Evolutionary conservation across 768 basidiomycete genomes (phyloP).

Genomic region (Pleurotus eryngii): DNA sequence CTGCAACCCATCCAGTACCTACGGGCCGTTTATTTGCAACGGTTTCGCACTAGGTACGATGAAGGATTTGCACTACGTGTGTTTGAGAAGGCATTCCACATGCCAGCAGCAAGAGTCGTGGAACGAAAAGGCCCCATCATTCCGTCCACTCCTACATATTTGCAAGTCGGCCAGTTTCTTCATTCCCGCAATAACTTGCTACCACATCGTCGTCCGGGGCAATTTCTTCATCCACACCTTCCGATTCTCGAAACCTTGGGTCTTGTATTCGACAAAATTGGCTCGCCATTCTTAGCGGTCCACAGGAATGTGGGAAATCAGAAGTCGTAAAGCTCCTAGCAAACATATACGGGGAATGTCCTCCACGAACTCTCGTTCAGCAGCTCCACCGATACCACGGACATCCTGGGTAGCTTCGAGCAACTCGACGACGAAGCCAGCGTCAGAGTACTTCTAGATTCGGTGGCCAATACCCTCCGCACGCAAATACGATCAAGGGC

Average conservation of each 20-base stretch:
- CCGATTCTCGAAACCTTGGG: conserved; percentile 72
- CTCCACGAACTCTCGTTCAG: conserved; percentile 78
- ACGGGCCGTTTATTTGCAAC: conserved; percentile 73
- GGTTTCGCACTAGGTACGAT: conserved; percentile 79
- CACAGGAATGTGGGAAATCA: conserved; percentile 75
- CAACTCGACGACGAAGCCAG: conserved; percentile 64
- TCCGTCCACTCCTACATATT: conserved; percentile 40
- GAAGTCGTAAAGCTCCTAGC: conserved; percentile 69
- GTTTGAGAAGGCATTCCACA: conserved; percentile 53
- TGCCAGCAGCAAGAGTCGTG: conserved; percentile 19
- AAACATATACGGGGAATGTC: conserved; percentile 56
- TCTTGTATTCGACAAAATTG: conserved; percentile 70
- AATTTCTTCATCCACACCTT: conserved; percentile 61
- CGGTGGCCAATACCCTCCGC: not conserved
- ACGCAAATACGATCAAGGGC: not conserved
- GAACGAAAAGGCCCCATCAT: conserved; percentile 28
- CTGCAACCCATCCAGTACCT: conserved; percentile 62
- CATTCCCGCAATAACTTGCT: conserved; percentile 32
- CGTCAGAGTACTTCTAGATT: not conserved
- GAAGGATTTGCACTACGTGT: conserved; percentile 45
- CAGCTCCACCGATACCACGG: conserved; percentile 86
- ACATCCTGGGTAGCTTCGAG: conserved; percentile 94
- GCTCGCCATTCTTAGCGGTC: conserved; percentile 87
- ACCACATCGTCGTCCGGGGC: conserved; percentile 37
- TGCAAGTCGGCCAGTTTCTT: conserved; percentile 69